A percentile compares a stretch with the other conserved stretches of the same genome.
phyloP scores from a whole-genome alignment of 2,329 filamentous ascomycete species.

The Pseudogymnoascus sp. region DNA sequence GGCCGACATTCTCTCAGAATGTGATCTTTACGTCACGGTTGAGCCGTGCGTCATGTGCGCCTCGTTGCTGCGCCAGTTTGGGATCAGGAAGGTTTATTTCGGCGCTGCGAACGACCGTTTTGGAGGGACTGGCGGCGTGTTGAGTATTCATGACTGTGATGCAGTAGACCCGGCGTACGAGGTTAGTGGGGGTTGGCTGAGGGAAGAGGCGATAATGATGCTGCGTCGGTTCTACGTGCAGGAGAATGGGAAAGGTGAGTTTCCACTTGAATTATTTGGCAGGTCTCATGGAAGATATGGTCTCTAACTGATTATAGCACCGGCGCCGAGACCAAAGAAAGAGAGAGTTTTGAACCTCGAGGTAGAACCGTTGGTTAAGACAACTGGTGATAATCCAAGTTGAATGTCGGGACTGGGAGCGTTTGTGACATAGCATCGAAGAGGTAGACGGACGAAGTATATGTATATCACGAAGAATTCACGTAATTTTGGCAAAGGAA shows the following conservation, averaged over 20 bases:
- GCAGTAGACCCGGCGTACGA: slow-evolving; percentile 51
- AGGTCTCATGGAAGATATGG: background rate
- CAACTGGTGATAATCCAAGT: background rate
- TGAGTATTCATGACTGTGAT: slow-evolving; percentile 59
- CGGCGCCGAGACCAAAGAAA: slow-evolving; percentile 28
- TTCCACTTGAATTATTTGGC: background rate
- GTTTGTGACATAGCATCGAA: background rate
- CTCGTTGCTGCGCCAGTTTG: slow-evolving; percentile 79
- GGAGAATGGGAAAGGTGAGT: slow-evolving; percentile 82
- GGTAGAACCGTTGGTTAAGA: slow-evolving; percentile 21
- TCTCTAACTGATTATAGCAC: slow-evolving; percentile 18
- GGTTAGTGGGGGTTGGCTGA: slow-evolving; percentile 78
- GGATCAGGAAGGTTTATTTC: slow-evolving; percentile 85
- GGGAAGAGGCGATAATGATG: slow-evolving; percentile 87
- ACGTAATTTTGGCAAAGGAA: background rate
- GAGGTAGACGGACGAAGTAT: background rate
- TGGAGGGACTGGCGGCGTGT: slow-evolving; percentile 88
- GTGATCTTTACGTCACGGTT: slow-evolving; percentile 88
- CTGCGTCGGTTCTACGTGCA: slow-evolving; percentile 94
- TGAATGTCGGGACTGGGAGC: background rate
- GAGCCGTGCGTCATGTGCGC: slow-evolving; percentile 99
- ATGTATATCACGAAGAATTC: background rate
- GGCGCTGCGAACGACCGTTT: slow-evolving; percentile 96
- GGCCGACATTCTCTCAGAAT: slow-evolving; percentile 59
- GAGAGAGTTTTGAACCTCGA: slow-evolving; percentile 28